phyloP scores from a whole-genome alignment of 2,329 filamentous ascomycete genomes.

The Samsoniella hepiali region DNA sequence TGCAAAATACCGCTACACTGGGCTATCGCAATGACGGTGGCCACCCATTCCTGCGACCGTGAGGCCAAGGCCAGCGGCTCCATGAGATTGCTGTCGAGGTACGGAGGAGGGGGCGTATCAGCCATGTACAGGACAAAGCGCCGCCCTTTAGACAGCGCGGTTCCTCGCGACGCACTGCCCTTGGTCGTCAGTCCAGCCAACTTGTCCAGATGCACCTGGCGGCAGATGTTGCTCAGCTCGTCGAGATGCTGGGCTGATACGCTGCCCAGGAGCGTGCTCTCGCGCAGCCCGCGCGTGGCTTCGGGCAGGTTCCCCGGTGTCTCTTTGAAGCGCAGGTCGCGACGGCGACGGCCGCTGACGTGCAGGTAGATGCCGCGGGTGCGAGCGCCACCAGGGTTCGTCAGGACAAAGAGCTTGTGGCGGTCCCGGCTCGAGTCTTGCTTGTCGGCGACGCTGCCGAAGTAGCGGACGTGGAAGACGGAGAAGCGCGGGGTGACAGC shows the following conservation, averaged over 20 bases:
- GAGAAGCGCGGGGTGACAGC: background rate
- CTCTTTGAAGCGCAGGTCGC: background rate
- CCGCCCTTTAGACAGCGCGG: too few relatives aligned
- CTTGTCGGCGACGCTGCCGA: background rate
- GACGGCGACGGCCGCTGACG: constrained; percentile 6
- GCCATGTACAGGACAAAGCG: background rate
- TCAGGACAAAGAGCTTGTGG: constrained; percentile 12
- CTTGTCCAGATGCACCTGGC: background rate
- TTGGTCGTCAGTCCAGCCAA: background rate
- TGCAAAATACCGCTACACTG: background rate
- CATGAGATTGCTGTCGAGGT: background rate
- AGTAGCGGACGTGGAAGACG: constrained; percentile 12
- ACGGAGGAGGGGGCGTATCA: background rate
- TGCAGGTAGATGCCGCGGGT: constrained; percentile 1
- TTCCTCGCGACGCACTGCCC: background rate
- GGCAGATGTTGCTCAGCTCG: constrained; percentile 21
- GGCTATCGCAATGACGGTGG: background rate
- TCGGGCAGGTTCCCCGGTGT: background rate
- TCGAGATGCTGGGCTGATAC: constrained; percentile 23
- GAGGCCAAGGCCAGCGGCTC: constrained; percentile 4
- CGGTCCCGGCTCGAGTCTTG: constrained; percentile 3
- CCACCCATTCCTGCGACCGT: constrained; percentile 10
- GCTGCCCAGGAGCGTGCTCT: constrained; percentile 23
- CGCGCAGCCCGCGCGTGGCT: constrained; percentile 13
- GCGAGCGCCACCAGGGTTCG: background rate